These are phyloP conservation scores for Arthroderma uncinatum DNA, from an alignment of 2,329 filamentous ascomycete genomes.

Conservation along the genomic window DNA sequence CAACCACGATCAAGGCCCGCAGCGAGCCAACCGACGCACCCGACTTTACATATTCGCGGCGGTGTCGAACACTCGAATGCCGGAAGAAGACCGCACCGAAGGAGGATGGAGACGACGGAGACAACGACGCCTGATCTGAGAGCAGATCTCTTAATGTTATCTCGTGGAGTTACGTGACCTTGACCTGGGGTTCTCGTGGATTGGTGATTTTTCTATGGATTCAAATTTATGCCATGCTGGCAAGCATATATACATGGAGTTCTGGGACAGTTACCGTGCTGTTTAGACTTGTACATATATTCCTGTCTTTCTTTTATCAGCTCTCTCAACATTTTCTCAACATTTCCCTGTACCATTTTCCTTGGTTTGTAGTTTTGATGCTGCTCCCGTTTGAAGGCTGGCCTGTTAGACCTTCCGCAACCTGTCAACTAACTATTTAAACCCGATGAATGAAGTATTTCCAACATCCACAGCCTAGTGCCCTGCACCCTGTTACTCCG, in stretches of 20 bases:
- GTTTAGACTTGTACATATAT: not conserved
- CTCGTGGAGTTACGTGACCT: not conserved
- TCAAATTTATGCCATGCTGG: not conserved
- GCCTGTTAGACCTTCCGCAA: not conserved
- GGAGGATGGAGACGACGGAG: not conserved
- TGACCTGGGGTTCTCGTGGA: not conserved
- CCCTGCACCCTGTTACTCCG: not conserved
- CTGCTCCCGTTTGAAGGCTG: not conserved
- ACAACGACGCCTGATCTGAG: not conserved
- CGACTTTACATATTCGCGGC: not conserved
- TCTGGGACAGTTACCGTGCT: not conserved
- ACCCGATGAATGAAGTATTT: not conserved
- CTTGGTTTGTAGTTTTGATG: not conserved
- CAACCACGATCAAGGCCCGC: constrained; percentile 18
- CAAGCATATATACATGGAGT: constrained; percentile 5
- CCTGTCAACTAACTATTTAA: not conserved
- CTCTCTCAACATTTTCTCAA: not conserved
- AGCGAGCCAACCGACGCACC: not conserved
- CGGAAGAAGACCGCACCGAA: not conserved
- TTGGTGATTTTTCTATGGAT: not conserved
- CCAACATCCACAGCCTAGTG: not conserved
- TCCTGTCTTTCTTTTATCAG: not conserved
- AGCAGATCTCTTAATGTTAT: not conserved
- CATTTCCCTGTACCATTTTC: not conserved
- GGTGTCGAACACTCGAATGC: constrained; percentile 4